These are phyloP conservation scores for Pythium aristosporum DNA, from an alignment of 352 stramenopile species.

Conservation along the genomic window DNA sequence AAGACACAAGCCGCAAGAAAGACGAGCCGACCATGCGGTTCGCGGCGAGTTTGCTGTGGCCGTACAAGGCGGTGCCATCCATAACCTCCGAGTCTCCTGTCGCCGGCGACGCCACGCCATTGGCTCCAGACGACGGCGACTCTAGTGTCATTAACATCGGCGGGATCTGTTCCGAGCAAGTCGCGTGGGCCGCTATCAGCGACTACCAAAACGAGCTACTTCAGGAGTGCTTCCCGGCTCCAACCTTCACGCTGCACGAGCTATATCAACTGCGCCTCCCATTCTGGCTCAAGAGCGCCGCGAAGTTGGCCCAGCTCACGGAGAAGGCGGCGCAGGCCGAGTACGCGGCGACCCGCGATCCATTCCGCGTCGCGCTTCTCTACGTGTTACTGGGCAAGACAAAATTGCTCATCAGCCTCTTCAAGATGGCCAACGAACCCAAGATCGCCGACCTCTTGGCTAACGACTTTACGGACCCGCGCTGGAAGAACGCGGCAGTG, in stretches of 20 bases:
- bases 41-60: conserved; percentile 67
- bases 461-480: conserved; percentile 81
- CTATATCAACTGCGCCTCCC: conserved; percentile 63
- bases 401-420: conserved; percentile 76
- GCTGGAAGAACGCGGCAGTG: conserved; percentile 86
- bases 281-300: conserved; percentile 72
- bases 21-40: conserved; percentile 76
- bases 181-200: conserved; percentile 68
- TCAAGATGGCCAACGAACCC: conserved; percentile 79
- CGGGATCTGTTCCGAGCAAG: conserved; percentile 77
- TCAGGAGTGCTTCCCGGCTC: conserved; percentile 62
- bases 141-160: neutral
- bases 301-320: conserved; percentile 50
- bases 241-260: conserved; percentile 62
- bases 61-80: conserved; percentile 25
- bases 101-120: neutral
- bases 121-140: neutral
- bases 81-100: neutral
- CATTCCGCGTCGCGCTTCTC: conserved; percentile 83
- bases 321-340: conserved; percentile 79
- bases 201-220: conserved; percentile 66
- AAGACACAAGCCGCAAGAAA: conserved; percentile 50
- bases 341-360: conserved; percentile 70
- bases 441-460: conserved; percentile 76
- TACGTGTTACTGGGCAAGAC: conserved; percentile 87